Conservation (phyloP, 2,329 filamentous ascomycete genomes). For the Exophiala bonariae region DNA sequence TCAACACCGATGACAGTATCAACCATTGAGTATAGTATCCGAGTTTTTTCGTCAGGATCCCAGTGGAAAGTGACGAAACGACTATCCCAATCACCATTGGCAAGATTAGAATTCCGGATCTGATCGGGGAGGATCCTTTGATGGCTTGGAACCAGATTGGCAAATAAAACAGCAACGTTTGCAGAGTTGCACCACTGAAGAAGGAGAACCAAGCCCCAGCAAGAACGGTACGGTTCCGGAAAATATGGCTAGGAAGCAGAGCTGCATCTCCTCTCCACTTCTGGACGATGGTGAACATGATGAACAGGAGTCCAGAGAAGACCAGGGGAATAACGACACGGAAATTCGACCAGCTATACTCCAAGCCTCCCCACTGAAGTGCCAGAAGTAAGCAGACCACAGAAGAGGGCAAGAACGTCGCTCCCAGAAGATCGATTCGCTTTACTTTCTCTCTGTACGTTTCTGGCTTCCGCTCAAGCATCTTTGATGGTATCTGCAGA, state of each 20-base stretch:
- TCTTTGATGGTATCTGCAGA: conserved; percentile 1
- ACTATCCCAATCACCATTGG: conserved; percentile 21
- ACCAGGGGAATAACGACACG: conserved; percentile 50
- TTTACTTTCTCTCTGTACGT: conserved; percentile 5
- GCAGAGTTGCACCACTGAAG: conserved; percentile 35
- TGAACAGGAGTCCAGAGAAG: conserved; percentile 38
- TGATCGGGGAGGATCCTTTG: conserved; percentile 32
- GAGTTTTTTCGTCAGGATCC: conserved; percentile 10
- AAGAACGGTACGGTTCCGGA: conserved; percentile 38
- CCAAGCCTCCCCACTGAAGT: conserved; percentile 44
- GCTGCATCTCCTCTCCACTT: conserved; percentile 48
- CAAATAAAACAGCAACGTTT: conserved; percentile 40
- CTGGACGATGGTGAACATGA: conserved; percentile 50
- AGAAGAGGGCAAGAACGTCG: conserved; percentile 36
- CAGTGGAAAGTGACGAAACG: conserved; percentile 17
- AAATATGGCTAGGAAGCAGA: conserved; percentile 39
- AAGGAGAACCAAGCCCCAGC: conserved; percentile 35
- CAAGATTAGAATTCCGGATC: conserved; percentile 21
- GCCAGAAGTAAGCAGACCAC: conserved; percentile 38
- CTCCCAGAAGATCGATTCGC: conserved; percentile 36
- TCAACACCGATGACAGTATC: conserved; percentile 23
- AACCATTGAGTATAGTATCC: conserved; percentile 29
- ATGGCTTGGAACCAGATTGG: conserved; percentile 49
- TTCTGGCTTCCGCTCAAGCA: conserved; percentile 28
- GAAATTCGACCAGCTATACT: conserved; percentile 42